Conservation (phyloP, 495 filamentous ascomycete genomes). For the Baudoinia panamericana region DNA sequence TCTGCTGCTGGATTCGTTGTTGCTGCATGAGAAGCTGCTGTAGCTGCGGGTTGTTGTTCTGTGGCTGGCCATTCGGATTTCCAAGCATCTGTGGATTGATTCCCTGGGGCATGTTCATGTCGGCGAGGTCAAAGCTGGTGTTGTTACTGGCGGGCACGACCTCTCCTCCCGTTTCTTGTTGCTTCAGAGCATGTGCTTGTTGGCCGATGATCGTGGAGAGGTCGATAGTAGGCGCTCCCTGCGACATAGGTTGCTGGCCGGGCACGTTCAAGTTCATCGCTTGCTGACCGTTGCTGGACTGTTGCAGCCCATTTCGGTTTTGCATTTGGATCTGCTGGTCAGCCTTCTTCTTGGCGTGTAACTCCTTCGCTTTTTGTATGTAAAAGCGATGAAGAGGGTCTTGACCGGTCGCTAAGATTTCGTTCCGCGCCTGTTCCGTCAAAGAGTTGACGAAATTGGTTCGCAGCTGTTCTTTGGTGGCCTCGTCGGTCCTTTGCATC, state of each 20-base stretch:
- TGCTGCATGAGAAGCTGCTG: constrained; percentile 16
- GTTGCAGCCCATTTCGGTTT: too few relatives aligned
- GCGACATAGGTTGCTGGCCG: constrained; percentile 1
- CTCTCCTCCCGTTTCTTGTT: constrained; percentile 51
- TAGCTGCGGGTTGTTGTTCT: constrained; percentile 1
- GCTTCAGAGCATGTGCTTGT: constrained; percentile 48
- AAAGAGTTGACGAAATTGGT: background rate
- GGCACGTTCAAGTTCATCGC: background rate
- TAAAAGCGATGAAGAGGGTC: too few relatives aligned
- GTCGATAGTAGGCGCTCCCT: constrained; percentile 33
- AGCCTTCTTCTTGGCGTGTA: background rate
- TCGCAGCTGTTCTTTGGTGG: background rate
- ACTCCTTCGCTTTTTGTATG: too few relatives aligned
- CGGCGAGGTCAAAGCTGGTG: constrained; percentile 28
- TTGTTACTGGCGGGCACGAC: constrained; percentile 54
- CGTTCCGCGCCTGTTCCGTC: background rate
- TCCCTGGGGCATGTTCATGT: constrained; percentile 14
- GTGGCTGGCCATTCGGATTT: constrained; percentile 10
- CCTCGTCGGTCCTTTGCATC: background rate
- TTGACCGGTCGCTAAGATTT: background rate
- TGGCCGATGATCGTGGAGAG: constrained; percentile 37
- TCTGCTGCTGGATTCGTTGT: constrained; percentile 16
- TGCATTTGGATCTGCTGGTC: constrained; percentile 14
- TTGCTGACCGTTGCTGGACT: too few relatives aligned
- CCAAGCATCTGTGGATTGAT: constrained; percentile 21